Conservation (phyloP, 345 rosid genomes). For the Eucalyptus caleyi region DNA sequence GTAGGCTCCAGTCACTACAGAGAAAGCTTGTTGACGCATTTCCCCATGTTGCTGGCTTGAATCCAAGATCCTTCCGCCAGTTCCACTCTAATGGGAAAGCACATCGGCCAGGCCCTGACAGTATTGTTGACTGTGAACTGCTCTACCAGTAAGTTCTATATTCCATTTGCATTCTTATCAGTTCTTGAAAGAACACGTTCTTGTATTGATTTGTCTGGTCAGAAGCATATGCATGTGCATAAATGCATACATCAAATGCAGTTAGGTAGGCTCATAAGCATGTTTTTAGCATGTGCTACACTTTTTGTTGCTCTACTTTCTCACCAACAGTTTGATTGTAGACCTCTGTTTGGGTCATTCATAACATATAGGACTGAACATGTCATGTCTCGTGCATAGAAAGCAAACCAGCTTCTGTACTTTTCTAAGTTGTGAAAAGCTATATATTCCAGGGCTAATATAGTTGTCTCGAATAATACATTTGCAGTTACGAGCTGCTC, state of each 20-base stretch:
- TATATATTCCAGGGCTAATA: background rate
- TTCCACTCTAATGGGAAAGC: conserved; percentile 74
- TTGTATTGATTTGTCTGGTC: background rate
- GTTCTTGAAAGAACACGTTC: background rate
- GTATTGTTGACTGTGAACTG: conserved; percentile 88
- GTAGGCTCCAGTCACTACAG: conserved; percentile 88
- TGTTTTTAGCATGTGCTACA: background rate
- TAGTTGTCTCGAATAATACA: background rate
- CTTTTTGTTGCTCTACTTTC: background rate
- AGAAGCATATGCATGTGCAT: background rate
- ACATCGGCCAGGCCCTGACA: conserved; percentile 91
- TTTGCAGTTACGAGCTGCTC: conserved; percentile 84
- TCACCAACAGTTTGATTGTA: background rate
- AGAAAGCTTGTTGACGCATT: conserved; percentile 82
- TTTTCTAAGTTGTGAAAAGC: background rate
- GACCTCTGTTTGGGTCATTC: background rate
- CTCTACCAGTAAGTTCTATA: conserved; percentile 73
- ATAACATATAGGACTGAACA: background rate
- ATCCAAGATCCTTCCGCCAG: conserved; percentile 90
- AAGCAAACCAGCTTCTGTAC: background rate
- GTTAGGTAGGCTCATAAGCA: background rate
- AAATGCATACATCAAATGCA: background rate
- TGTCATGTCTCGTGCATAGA: background rate
- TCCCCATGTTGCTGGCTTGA: conserved; percentile 89
- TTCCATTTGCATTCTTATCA: background rate